Conservation (phyloP, 2,329 filamentous ascomycete genomes). For the Xylariaceae sp. region DNA sequence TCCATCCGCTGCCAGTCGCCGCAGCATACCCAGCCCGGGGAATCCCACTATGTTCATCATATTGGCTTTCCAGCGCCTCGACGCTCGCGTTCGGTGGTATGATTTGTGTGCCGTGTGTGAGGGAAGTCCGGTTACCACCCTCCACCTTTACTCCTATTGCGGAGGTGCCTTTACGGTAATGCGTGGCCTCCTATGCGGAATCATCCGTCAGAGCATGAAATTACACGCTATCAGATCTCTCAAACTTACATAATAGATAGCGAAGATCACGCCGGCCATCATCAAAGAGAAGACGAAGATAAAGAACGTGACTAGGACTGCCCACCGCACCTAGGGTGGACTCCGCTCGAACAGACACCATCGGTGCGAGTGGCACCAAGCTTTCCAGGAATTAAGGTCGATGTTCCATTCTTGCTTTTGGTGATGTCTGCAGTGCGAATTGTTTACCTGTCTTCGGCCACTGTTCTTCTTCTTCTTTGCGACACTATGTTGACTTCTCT, state of each 20-base stretch:
- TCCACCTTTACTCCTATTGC: not conserved
- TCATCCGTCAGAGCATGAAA: not conserved
- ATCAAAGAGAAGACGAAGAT: not conserved
- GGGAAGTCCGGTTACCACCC: not conserved
- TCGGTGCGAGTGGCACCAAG: not conserved
- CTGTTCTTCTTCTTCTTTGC: not conserved
- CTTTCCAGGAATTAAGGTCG: constrained; percentile 2
- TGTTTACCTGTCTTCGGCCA: not conserved
- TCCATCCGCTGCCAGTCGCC: not conserved
- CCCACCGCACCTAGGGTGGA: constrained; percentile 12
- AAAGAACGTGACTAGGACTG: not conserved
- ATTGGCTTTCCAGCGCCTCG: not conserved
- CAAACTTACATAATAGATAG: constrained; percentile 10
- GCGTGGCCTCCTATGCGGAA: not conserved
- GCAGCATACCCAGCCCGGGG: not conserved
- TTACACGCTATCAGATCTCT: not conserved
- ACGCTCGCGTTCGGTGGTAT: not conserved
- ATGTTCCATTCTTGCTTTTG: constrained; percentile 3
- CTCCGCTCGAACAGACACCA: constrained; percentile 10
- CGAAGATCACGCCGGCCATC: not conserved
- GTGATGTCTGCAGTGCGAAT: constrained; percentile 2
- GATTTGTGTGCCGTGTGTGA: not conserved
- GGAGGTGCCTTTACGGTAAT: not conserved
- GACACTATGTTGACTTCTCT: not conserved
- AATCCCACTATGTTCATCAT: not conserved